Evolutionary conservation across 2,329 filamentous ascomycete species (phyloP).

Genomic region (Ampelomyces quisqualis): DNA sequence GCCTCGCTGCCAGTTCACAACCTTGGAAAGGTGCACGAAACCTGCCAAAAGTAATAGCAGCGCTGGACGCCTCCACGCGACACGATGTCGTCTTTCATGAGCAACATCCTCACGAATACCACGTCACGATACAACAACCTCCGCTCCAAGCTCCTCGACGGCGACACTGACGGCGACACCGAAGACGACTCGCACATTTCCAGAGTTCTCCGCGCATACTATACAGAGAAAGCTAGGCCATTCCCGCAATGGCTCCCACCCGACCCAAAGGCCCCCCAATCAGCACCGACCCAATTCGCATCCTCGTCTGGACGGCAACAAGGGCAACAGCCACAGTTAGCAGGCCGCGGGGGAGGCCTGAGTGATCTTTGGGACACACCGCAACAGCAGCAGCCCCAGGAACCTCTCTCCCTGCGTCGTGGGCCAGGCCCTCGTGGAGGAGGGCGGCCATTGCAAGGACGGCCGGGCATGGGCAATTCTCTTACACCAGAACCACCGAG

Average conservation of each 20-base stretch:
- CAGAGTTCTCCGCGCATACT: slow-evolving; percentile 89
- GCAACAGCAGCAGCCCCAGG: slow-evolving; percentile 42
- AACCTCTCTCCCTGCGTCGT: slow-evolving; percentile 46
- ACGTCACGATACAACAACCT: slow-evolving; percentile 60
- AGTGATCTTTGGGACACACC: slow-evolving; percentile 61
- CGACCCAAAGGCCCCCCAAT: slow-evolving; percentile 71
- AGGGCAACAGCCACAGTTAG: slow-evolving; percentile 29
- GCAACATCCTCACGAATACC: slow-evolving; percentile 63
- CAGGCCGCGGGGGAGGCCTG: slow-evolving; percentile 49
- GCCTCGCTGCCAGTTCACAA: background rate
- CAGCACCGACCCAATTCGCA: slow-evolving; percentile 54
- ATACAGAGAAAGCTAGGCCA: slow-evolving; percentile 78
- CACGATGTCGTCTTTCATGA: slow-evolving; percentile 70
- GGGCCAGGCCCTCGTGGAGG: slow-evolving; percentile 48
- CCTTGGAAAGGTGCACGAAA: background rate
- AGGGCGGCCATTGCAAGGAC: slow-evolving; percentile 32
- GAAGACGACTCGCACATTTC: slow-evolving; percentile 94
- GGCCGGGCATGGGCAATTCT: slow-evolving; percentile 33
- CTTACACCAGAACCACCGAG: slow-evolving; percentile 36
- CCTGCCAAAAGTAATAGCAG: background rate
- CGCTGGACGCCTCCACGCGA: background rate
- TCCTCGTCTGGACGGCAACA: slow-evolving; percentile 47
- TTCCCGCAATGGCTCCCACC: slow-evolving; percentile 87
- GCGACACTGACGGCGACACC: slow-evolving; percentile 56
- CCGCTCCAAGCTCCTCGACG: slow-evolving; percentile 66